A percentile compares a stretch with the other conserved stretches of the same genome.
phyloP scores from a whole-genome alignment of 371 early-diverging fungal species.

The Lichtheimia ramosa region DNA sequence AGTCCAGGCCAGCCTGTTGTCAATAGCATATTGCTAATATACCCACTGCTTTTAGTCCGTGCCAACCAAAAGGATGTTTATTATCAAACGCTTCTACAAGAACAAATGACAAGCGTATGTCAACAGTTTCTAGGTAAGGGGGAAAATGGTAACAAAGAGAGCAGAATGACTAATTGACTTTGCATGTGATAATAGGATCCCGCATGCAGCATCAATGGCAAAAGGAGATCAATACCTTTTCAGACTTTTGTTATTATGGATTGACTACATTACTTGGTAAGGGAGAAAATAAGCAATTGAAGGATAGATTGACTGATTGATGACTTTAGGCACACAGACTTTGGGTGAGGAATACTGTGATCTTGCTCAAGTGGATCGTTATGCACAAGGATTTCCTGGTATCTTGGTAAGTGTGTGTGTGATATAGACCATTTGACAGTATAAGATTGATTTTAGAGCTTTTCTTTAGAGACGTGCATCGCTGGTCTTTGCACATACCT shows the following conservation, averaged over 20 bases:
- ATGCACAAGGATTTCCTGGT: conserved; percentile 50
- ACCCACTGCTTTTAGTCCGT: conserved; percentile 54
- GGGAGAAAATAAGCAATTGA: neutral
- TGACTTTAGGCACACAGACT: conserved; percentile 70
- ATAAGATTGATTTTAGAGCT: neutral
- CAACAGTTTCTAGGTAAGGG: conserved; percentile 66
- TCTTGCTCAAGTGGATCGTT: conserved; percentile 66
- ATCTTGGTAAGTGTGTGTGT: conserved; percentile 37
- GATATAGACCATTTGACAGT: neutral
- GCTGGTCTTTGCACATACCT: conserved; percentile 54
- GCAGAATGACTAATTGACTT: neutral
- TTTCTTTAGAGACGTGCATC: conserved; percentile 49
- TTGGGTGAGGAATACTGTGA: conserved; percentile 95
- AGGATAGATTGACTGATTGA: neutral
- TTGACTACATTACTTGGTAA: conserved; percentile 70
- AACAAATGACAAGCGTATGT: conserved; percentile 63
- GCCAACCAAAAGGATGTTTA: conserved; percentile 87
- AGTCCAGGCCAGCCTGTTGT: neutral
- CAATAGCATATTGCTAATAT: too few relatives aligned
- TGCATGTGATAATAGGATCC: conserved; percentile 49
- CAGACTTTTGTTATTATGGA: conserved; percentile 71
- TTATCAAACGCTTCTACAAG: conserved; percentile 66
- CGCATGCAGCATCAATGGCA: conserved; percentile 70
- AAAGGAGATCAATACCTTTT: conserved; percentile 58
- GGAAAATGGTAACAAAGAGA: neutral